Evolutionary conservation across 805 yeast species (phyloP).

Genomic region (Groenewaldozyma salmanticensis): DNA sequence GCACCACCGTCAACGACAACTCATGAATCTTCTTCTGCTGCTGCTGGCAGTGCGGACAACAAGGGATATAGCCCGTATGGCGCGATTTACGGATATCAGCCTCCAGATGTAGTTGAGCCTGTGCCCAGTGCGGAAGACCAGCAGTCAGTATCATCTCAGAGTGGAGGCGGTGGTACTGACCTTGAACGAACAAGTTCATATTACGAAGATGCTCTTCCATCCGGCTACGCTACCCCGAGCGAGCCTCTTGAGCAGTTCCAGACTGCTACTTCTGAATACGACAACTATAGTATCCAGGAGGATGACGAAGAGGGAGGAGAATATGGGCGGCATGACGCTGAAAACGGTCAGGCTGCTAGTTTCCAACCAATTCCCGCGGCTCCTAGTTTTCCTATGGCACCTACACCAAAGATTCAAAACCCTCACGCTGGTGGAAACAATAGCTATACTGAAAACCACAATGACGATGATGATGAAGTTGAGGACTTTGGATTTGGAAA

Average conservation of each 20-base stretch:
- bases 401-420: neutral
- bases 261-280: no score
- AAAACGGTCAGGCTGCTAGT: constrained; percentile 16
- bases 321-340: constrained; percentile 6
- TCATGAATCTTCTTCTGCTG: no score
- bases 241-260: no score
- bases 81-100: constrained; percentile 5
- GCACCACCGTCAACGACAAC: no score
- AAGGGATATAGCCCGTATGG: constrained; percentile 2
- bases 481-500: constrained; percentile 15
- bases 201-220: no score
- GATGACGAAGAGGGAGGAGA: no score
- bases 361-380: constrained; percentile 23
- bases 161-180: no score
- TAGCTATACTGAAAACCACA: neutral
- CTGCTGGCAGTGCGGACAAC: neutral
- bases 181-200: no score
- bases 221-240: no score
- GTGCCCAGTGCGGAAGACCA: no score
- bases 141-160: no score
- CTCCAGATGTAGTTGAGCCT: constrained; percentile 1
- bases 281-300: no score
- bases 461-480: constrained; percentile 9
- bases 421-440: neutral
- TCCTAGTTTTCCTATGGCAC: constrained; percentile 7